Base-by-base conservation (phyloP, 306 rosid genomes). In the Clitoria ternatea region DNA sequence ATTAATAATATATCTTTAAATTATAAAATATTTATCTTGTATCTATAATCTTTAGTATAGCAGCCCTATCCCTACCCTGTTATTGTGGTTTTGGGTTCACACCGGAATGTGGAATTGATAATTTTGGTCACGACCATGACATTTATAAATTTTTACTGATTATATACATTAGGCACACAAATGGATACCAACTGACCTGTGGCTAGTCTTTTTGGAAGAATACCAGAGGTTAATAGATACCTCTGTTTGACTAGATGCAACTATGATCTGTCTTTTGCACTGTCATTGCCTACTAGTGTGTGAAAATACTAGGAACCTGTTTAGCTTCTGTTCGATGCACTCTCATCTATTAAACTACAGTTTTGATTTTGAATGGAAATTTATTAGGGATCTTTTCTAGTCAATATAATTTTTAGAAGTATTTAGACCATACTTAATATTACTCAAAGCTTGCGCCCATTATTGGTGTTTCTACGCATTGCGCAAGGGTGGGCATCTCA, bases 391-490 rank as follows among this genome's bases (percentile, higher is more conserved):
- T 59, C 44, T 66, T 23, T 68, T n/a, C n/a, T n/a, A n/a, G 14
- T 47, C 50, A 60, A 23, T 67, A 7, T 54, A 62, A 14, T 30
- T 45, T 68, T 22, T 27, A 0, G 7, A 48, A 8, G 45, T 73
- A 23, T 47, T 43, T 62, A 55, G 26, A 64, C 62, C 5, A 2
- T 32, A 36, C 23, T 44, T 53, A 52, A 26, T 30, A 57, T 30
- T 40, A 57, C 44, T 56, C 24, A 57, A 56, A 32, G 52, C 44
- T 44, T 72, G 61, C 57, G 24, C 54, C 61, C 26, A 9, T 69
- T 54, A 19, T 53, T 35, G n/a, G n/a, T n/a, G n/a, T n/a, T n/a
- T n/a, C n/a, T n/a, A n/a, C n/a, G n/a, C n/a, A n/a, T n/a, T n/a
- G n/a, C n/a, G n/a, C n/a, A n/a, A n/a, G n/a, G n/a, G n/a, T n/a